These are phyloP conservation scores for Alectoria sarmentosa DNA, from an alignment of 495 filamentous ascomycete species.

Conservation along the genomic window DNA sequence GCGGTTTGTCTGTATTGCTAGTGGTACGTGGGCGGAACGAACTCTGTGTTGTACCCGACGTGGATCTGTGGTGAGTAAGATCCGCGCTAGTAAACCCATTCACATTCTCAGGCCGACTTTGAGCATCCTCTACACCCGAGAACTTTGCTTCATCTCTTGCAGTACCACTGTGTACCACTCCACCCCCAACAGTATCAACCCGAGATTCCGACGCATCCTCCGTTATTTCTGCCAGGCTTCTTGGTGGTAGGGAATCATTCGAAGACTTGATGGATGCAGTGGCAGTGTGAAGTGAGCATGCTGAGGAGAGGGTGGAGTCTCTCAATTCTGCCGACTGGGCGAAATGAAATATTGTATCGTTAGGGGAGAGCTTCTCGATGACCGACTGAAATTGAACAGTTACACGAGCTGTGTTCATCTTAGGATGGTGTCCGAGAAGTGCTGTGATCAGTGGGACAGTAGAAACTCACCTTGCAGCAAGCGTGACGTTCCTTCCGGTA, in stretches of 20 bases:
- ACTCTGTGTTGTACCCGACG: conserved; percentile 13
- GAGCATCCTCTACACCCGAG: conserved; percentile 3
- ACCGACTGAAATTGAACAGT: conserved; percentile 90
- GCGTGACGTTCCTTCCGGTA: conserved; percentile 84
- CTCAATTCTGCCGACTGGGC: conserved; percentile 68
- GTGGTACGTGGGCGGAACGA: conserved; percentile 6
- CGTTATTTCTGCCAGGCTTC: conserved; percentile 79
- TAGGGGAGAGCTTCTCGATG: conserved; percentile 76
- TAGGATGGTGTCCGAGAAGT: conserved; percentile 12
- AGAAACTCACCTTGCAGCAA: conserved; percentile 72
- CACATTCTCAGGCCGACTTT: conserved; percentile 14
- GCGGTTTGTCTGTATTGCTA: conserved; percentile 25
- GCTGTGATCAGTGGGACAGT: neutral
- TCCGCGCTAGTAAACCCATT: conserved; percentile 15
- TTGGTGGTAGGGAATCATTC: conserved; percentile 66
- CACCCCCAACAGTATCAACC: conserved; percentile 7
- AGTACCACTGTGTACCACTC: neutral
- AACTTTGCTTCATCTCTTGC: neutral
- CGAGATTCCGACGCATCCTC: conserved; percentile 65
- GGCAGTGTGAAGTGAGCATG: conserved; percentile 84
- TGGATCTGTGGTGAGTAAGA: conserved; percentile 10
- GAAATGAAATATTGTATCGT: conserved; percentile 76
- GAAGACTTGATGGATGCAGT: conserved; percentile 83
- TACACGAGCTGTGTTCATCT: conserved; percentile 61
- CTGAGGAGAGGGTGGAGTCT: conserved; percentile 79